A percentile compares a stretch with the other conserved stretches of the same genome.
These are phyloP conservation scores for Amanita muscaria DNA, from an alignment of 768 basidiomycete species.

Conservation along the genomic window DNA sequence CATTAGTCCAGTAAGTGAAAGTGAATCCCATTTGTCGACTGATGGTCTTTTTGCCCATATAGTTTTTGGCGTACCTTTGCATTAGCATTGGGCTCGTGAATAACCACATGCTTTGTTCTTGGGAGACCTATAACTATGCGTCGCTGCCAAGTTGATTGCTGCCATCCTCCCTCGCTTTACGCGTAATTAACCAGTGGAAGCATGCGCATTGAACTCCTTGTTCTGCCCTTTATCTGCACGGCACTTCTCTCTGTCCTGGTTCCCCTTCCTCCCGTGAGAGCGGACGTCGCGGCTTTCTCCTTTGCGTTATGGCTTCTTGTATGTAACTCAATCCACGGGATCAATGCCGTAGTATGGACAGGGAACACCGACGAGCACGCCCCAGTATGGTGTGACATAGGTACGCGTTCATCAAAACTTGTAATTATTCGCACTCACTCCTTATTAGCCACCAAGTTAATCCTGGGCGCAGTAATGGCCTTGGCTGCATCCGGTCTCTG, in stretches of 20 bases:
- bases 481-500: slow-evolving; percentile 53
- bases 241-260: slow-evolving; percentile 31
- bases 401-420: slow-evolving; percentile 23
- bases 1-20: slow-evolving; percentile 6
- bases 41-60: neutral
- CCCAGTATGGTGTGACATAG: slow-evolving; percentile 72
- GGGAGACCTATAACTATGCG: neutral
- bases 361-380: slow-evolving; percentile 35
- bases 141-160: neutral
- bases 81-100: neutral
- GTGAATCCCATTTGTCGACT: neutral
- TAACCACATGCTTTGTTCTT: neutral
- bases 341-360: slow-evolving; percentile 58
- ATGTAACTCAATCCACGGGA: slow-evolving; percentile 39
- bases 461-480: slow-evolving; percentile 41
- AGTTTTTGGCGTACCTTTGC: neutral
- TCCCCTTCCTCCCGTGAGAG: slow-evolving; percentile 35
- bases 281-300: slow-evolving; percentile 37
- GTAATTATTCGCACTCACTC: neutral
- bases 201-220: slow-evolving; percentile 30
- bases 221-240: slow-evolving; percentile 37
- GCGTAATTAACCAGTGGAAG: neutral
- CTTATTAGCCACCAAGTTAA: slow-evolving; percentile 2
- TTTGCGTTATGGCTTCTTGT: slow-evolving; percentile 44
- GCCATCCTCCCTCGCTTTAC: neutral